Evolutionary conservation across 2,329 filamentous ascomycete genomes (phyloP), one percentile per base, ranked within the genome.

Genomic region (Penicillium sp.): DNA sequence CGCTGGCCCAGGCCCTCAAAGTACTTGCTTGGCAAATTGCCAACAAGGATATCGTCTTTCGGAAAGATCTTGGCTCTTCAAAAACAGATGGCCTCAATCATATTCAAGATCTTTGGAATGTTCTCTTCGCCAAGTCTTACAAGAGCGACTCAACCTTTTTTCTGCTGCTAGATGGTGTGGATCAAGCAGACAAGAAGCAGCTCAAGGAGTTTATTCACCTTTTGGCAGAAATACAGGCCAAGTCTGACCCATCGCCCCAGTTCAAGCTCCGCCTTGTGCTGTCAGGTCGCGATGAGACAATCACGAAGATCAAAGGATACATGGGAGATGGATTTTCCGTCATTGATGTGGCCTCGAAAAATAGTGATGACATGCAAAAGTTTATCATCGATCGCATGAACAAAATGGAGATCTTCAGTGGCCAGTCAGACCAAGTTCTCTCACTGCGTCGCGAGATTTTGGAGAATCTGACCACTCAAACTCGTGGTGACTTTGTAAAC

Each of bases 141-240:
- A 66, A 61, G 43, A 60, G 50, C 14, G 63, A 68, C 45, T 62
- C 63, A 5, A 66, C 57, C 2, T 59, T 81, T 68, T 49, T 78
- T 59, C 21, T 78, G 75, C 54, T 74, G 68, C 66, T 84, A 73
- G 39, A 84, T 67, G 31, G 83, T 70, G 61, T 81, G 72, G 60
- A 68, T 77, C 84, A 24, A 79, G 80, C 3, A 6, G 54, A 65
- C 38, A 64, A 56, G 18, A 52, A 61, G 22, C 52, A 57, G 8
- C 49, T 66, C 9, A 63, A 59, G 11, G 58, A 64, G 11, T 54
- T 68, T 7, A 10, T 65, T 4, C 49, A 60, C 5, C 52, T 67
- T n/a, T 53, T 68, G 11, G 16, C 13, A 10, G 31, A 47, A 16
- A 27, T 49, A 42, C 52, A 53, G 7, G 32, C n/a, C 9, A 36